Base-by-base conservation (phyloP, 2,329 filamentous ascomycete species). In the Aspergillus flavus region DNA sequence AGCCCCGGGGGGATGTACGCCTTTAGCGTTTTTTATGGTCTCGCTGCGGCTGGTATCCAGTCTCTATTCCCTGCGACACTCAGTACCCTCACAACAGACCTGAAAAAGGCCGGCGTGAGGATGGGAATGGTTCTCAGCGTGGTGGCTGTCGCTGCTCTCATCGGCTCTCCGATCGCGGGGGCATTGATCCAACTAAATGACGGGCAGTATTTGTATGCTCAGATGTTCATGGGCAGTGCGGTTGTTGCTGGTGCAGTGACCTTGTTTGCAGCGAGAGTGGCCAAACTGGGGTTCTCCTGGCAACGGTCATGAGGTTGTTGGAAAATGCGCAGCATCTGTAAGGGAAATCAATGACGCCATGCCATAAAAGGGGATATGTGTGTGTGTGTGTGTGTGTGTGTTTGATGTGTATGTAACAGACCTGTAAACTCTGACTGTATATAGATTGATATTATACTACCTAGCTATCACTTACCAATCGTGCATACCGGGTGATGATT, bases 1-100 rank as follows among this genome's bases (percentile, higher is more conserved):
- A 77, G 77, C 19, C 73, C 82, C 0, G 56, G 76, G 0, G 83
- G 84, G 0, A 76, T 92, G 32, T 91, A 90, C 69, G 81, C 80
- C 1, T 92, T 90, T 83, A 79, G 85, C 0, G 78, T 82, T 0
- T 81, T 89, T 61, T 91, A 90, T 70, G 91, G 91, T 1, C 80
- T 91, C 55, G 84, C 84, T 2, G 86, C 84, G 0, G 88, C 87
- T 0, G 87, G 83, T 0, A 85, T 91, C 54, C 89, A 91, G 75
- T 84, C 84, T 7, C 72, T 92, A 12, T 91, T 91, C 68, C 89
- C 90, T 0, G 87, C 88, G 0, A 85, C 84, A 0, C 70, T 90
- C 48, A 84, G 83, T 57, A 84, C 83, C 48, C 75, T 87, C 62
- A 86, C 83, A 0, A 79, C 79, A 0, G 83, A 87, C 69, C 62